phyloP scores from a whole-genome alignment of 495 filamentous ascomycete species.

The Bathelium albidoporum region DNA sequence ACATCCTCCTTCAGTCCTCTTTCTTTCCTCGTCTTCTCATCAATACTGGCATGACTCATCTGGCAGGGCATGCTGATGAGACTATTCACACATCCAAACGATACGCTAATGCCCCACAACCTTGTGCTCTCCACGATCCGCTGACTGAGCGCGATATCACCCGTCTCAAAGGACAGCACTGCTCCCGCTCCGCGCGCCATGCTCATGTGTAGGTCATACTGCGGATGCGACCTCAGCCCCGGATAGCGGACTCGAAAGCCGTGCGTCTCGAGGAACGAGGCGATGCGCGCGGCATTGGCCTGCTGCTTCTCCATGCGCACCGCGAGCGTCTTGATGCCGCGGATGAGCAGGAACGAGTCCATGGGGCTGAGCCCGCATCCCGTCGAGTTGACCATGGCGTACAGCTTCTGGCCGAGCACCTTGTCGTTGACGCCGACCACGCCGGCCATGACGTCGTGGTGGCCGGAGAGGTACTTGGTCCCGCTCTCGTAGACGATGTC shows the following conservation, averaged over 20 bases:
- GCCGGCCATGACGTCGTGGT: conserved; percentile 98
- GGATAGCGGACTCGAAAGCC: conserved; percentile 95
- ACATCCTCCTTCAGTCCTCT: conserved; percentile 91
- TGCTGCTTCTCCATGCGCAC: conserved; percentile 99
- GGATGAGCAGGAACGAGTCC: conserved; percentile 89
- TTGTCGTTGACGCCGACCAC: conserved; percentile 82
- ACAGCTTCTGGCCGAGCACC: conserved; percentile 74
- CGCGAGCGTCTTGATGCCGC: conserved; percentile 89
- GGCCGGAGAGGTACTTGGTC: conserved; percentile 94
- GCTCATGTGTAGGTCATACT: conserved; percentile 89
- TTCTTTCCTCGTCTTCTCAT: conserved; percentile 82
- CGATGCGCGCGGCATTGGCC: conserved; percentile 77
- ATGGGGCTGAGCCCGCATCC: conserved; percentile 91
- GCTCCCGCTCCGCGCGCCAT: conserved; percentile 91
- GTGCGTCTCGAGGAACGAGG: conserved; percentile 79
- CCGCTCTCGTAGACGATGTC: conserved; percentile 96
- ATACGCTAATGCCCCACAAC: conserved; percentile 90
- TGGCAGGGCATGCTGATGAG: conserved; percentile 98
- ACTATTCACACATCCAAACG: conserved; percentile 96
- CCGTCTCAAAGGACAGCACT: conserved; percentile 92
- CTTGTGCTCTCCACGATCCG: conserved; percentile 86
- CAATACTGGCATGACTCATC: conserved; percentile 99
- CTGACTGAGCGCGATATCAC: conserved; percentile 68
- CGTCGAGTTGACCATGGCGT: conserved; percentile 90
- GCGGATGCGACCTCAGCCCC: conserved; percentile 84